phyloP scores from a whole-genome alignment of 352 stramenopile species.

The Globisporangium spinosum region DNA sequence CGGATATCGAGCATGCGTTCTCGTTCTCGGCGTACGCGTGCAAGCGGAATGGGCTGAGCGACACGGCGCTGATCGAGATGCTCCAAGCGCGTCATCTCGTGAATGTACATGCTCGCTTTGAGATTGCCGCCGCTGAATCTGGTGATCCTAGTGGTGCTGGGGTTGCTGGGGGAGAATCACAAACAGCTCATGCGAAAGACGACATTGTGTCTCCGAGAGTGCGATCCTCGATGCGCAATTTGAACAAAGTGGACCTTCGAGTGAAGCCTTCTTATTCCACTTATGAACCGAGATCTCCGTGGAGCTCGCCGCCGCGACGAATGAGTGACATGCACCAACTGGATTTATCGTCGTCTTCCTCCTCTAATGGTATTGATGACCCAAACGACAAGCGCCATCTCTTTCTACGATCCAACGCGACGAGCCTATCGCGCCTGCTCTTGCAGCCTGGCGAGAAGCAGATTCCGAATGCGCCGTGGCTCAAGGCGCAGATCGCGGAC shows the following conservation, averaged over 20 bases:
- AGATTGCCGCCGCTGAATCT: conserved; percentile 40
- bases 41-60: conserved; percentile 75
- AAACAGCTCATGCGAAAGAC: background rate
- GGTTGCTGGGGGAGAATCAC: background rate
- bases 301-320: conserved; percentile 40
- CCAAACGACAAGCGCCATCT: conserved; percentile 18
- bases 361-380: background rate
- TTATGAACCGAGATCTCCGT: conserved; percentile 13
- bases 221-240: conserved; percentile 21
- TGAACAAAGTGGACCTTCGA: conserved; percentile 4
- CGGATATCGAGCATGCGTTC: conserved; percentile 83
- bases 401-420: conserved; percentile 39
- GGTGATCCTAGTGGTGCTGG: background rate
- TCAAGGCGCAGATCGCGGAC: conserved; percentile 81
- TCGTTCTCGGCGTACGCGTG: conserved; percentile 81
- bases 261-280: conserved; percentile 2
- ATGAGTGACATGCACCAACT: conserved; percentile 37
- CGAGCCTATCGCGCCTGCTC: conserved; percentile 40
- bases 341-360: conserved; percentile 2
- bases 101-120: conserved; percentile 66
- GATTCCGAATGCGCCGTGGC: conserved; percentile 46
- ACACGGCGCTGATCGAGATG: conserved; percentile 85
- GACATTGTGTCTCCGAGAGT: conserved; percentile 26
- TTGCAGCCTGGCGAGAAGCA: conserved; percentile 28
- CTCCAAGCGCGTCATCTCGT: conserved; percentile 78